These are phyloP conservation scores for Bacterosira constricta DNA, from an alignment of 108 stramenopile species.

Conservation along the genomic window DNA sequence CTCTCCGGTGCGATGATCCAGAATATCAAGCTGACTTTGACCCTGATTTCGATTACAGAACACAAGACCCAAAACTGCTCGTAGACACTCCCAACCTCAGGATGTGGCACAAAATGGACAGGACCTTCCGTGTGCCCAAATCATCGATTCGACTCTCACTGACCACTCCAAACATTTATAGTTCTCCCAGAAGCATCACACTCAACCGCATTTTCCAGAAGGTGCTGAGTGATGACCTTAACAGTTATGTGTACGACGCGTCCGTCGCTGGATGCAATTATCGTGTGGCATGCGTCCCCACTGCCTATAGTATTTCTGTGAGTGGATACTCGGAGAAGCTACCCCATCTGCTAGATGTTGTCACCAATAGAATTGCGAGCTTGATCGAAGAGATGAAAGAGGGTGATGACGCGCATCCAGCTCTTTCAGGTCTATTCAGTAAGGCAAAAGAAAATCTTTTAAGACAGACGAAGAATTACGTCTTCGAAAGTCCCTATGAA, in stretches of 20 bases:
- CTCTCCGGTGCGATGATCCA: slow-evolving; percentile 72
- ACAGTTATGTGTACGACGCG: slow-evolving; percentile 89
- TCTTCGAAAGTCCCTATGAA: slow-evolving; percentile 81
- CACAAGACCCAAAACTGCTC: slow-evolving; percentile 56
- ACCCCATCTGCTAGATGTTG: slow-evolving; percentile 73
- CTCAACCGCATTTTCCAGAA: slow-evolving; percentile 78
- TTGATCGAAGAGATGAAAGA: slow-evolving; percentile 84
- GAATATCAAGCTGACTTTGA: slow-evolving; percentile 35
- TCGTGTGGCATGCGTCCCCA: slow-evolving; percentile 62
- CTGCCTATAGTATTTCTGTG: slow-evolving; percentile 72
- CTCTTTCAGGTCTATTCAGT: slow-evolving; percentile 56
- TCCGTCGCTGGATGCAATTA: slow-evolving; percentile 85
- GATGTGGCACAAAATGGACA: slow-evolving; percentile 88
- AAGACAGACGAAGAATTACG: slow-evolving; percentile 86
- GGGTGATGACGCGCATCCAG: slow-evolving; percentile 68
- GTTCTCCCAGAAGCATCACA: slow-evolving; percentile 83
- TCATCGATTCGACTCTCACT: slow-evolving; percentile 66
- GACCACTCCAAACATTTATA: slow-evolving; percentile 72
- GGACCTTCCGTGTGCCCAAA: slow-evolving; percentile 80
- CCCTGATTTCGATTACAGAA: slow-evolving; percentile 44
- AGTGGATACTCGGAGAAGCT: slow-evolving; percentile 87
- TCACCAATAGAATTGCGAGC: slow-evolving; percentile 74
- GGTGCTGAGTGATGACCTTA: slow-evolving; percentile 84
- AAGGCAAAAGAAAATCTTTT: slow-evolving; percentile 77
- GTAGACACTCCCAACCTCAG: slow-evolving; percentile 62